Base-by-base conservation (phyloP, 148 eudicot species). In the Limonium bicolor region DNA sequence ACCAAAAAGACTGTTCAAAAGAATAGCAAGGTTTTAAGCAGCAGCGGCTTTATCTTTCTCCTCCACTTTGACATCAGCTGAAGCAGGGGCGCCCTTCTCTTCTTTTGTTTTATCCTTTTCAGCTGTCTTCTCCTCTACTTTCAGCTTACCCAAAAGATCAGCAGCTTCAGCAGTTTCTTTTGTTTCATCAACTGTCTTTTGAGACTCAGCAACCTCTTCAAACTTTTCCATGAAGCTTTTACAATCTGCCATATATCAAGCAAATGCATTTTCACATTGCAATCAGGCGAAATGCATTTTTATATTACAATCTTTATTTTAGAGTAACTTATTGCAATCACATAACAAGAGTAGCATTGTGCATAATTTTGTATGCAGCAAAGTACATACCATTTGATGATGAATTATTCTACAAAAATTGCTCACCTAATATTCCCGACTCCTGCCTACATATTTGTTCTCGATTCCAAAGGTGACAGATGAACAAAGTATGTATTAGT, bases 201-300 rank as follows among this genome's bases (percentile, higher is more conserved):
- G 90, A 36, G 86, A 73, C 62, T 82, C 94, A 17, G 86, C 85
- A 45, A 79, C 60, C 64, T 82, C 86, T 69, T 67, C 70, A 53
- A 87, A 62, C 47, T 23, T 65, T 44, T 79, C 86, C 70, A 74
- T 87, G 71, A 87, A 87, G 21, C 46, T 40, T 57, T 70, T 82
- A 80, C 78, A 65, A 64, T 82, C 96, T 87, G 76, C 27, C n/a
- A 23, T 10, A 19, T 40, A 18, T 19, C 6, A 10, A 28, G 24
- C 27, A 16, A 9, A 46, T 16, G 36, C 14, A 2, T 10, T 10
- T 27, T n/a, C 33, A 27, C 17, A n/a, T 24, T 44, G 49, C 49
- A 44, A 24, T n/a, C 12, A 24, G 19, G 2, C 10, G 21, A 17
- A 19, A 25, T 18, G 43, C 43, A 19, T n/a, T 39, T 4, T 3